phyloP scores from a whole-genome alignment of 345 rosid genomes.

The Eucalyptus decipiens region DNA sequence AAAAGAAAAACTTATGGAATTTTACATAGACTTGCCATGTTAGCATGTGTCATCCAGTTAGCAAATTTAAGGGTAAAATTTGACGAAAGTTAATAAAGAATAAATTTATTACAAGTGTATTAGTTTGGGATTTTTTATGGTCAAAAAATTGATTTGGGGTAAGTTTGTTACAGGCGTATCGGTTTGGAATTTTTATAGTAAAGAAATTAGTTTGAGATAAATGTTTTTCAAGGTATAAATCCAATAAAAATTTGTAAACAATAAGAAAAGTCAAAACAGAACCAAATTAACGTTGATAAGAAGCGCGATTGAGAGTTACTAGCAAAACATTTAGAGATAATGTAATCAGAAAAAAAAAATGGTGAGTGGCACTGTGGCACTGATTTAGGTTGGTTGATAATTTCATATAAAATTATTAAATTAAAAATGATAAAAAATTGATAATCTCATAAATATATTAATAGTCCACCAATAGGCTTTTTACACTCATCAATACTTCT shows the following conservation, averaged over 20 bases:
- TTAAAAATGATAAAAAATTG: neutral
- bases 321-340: neutral
- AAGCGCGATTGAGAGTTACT: neutral
- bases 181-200: fast-evolving
- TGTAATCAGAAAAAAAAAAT: neutral
- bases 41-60: too few species aligned
- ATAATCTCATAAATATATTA: neutral
- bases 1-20: too few species aligned
- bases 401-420: neutral
- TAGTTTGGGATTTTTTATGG: fast-evolving
- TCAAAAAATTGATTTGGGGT: too few species aligned
- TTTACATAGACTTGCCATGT: too few species aligned
- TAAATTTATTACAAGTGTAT: too few species aligned
- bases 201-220: too few species aligned
- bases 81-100: fast-evolving
- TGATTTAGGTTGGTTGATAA: neutral
- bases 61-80: too few species aligned
- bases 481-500: neutral
- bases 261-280: neutral
- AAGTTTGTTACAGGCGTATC: too few species aligned
- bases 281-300: neutral
- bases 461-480: neutral
- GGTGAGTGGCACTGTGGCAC: neutral
- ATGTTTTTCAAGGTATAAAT: too few species aligned
- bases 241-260: neutral